Evolutionary conservation across 2,329 filamentous ascomycete species (phyloP).

Genomic region (Pseudogymnoascus sp.): DNA sequence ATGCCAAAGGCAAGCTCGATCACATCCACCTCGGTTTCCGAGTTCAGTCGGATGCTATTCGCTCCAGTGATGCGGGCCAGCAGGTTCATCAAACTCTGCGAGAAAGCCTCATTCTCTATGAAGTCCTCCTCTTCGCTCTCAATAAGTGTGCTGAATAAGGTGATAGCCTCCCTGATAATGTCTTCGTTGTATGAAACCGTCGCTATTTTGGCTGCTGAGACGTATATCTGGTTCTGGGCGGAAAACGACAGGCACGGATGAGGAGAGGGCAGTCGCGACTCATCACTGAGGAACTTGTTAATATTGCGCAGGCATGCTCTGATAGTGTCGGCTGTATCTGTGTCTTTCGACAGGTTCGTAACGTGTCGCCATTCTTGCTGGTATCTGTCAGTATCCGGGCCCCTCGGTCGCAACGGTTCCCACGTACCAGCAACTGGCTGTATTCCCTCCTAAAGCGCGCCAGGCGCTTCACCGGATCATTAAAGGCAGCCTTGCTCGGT

Average conservation of each 20-base stretch:
- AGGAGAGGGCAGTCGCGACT: constrained; percentile 77
- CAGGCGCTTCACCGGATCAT: constrained; percentile 55
- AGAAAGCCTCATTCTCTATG: constrained; percentile 77
- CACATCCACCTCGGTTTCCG: constrained; percentile 78
- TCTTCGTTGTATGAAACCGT: constrained; percentile 76
- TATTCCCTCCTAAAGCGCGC: constrained; percentile 62
- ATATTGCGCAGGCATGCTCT: constrained; percentile 56
- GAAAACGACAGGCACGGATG: constrained; percentile 89
- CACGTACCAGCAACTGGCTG: constrained; percentile 49
- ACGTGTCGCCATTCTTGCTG: constrained; percentile 54
- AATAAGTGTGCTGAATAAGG: constrained; percentile 83
- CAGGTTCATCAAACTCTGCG: constrained; percentile 78
- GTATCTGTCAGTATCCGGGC: constrained; percentile 9
- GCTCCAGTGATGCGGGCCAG: constrained; percentile 69
- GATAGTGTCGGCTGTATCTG: constrained; percentile 54
- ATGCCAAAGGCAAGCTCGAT: constrained; percentile 94
- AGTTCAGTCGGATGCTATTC: constrained; percentile 63
- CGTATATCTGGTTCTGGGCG: constrained; percentile 78
- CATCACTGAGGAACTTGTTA: constrained; percentile 71
- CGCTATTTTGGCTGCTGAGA: constrained; percentile 82
- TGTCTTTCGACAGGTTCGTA: constrained; percentile 51
- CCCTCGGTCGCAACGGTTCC: not conserved
- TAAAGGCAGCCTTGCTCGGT: constrained; percentile 51
- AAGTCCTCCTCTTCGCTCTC: constrained; percentile 97
- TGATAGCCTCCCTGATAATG: constrained; percentile 75